Conservation (phyloP, 371 early-diverging fungal species). For the Syncephalastrum racemosum region DNA sequence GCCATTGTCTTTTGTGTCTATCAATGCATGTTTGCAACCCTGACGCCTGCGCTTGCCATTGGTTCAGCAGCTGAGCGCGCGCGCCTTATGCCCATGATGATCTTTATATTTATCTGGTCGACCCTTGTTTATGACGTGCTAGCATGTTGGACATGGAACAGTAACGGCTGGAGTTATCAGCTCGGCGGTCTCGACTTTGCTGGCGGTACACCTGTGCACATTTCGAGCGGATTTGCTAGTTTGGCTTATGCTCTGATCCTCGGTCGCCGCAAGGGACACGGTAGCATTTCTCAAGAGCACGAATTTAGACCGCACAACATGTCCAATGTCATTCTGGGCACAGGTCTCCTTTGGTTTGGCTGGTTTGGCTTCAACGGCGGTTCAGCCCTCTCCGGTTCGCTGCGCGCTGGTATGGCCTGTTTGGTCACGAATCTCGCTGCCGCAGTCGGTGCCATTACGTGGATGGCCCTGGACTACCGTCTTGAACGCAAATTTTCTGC, state of each 20-base stretch:
- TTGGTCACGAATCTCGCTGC: constrained; percentile 84
- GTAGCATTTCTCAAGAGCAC: constrained; percentile 34
- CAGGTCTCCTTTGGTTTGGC: constrained; percentile 86
- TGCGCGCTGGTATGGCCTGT: constrained; percentile 82
- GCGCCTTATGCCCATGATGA: constrained; percentile 77
- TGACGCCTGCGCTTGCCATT: constrained; percentile 87
- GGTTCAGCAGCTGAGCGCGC: constrained; percentile 89
- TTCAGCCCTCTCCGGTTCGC: constrained; percentile 73
- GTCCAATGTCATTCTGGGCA: constrained; percentile 83
- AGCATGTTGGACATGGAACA: constrained; percentile 90
- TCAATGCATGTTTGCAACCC: constrained; percentile 53
- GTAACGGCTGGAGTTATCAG: constrained; percentile 67
- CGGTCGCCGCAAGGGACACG: constrained; percentile 75
- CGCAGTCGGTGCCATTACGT: constrained; percentile 78
- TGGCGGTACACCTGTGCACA: constrained; percentile 90
- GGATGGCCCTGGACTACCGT: constrained; percentile 79
- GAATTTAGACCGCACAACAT: constrained; percentile 86
- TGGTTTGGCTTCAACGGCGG: constrained; percentile 92
- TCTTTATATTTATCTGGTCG: constrained; percentile 91
- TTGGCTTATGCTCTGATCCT: constrained; percentile 79
- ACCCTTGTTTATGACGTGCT: constrained; percentile 84
- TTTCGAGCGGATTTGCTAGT: constrained; percentile 84
- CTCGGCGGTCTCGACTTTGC: constrained; percentile 82
- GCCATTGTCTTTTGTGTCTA: constrained; percentile 53
- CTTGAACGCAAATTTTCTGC: constrained; percentile 75